Evolutionary conservation across 768 basidiomycete species (phyloP).

Genomic region (Podaxis mareebaensis): DNA sequence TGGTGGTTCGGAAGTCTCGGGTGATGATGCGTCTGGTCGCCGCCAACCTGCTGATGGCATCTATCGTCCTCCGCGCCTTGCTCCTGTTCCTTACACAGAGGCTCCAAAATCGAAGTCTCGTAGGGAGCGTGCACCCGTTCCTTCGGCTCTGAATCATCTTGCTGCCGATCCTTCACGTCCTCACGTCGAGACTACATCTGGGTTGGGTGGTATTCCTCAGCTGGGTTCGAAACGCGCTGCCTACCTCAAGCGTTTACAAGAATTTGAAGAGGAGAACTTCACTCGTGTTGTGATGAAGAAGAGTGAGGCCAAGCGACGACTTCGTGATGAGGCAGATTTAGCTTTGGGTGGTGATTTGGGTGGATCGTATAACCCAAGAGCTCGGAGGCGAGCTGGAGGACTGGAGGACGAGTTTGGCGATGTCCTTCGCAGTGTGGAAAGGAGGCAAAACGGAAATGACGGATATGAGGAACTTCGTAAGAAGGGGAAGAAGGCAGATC

Average conservation of each 20-base stretch:
- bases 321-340: constrained; percentile 82
- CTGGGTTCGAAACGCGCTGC: constrained; percentile 68
- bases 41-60: constrained; percentile 43
- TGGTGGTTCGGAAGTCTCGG: constrained; percentile 18
- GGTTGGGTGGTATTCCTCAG: constrained; percentile 63
- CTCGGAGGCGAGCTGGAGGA: constrained; percentile 64
- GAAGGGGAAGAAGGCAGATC: constrained; percentile 61
- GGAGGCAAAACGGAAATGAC: constrained; percentile 50
- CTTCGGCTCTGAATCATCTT: constrained; percentile 64
- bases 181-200: constrained; percentile 69
- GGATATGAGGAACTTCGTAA: constrained; percentile 82
- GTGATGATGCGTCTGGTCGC: constrained; percentile 14
- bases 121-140: constrained; percentile 55
- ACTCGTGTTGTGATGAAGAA: constrained; percentile 90
- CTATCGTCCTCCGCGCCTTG: constrained; percentile 86
- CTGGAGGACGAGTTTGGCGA: constrained; percentile 87
- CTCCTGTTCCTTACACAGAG: constrained; percentile 80
- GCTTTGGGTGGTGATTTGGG: constrained; percentile 75
- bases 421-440: constrained; percentile 62
- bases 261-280: constrained; percentile 96
- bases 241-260: constrained; percentile 76
- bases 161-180: constrained; percentile 71
- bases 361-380: constrained; percentile 44
- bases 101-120: constrained; percentile 47
- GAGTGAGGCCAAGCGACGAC: constrained; percentile 71